Evolutionary conservation across 352 stramenopile genomes (phyloP).

Genomic region (Pythium brachiatum): DNA sequence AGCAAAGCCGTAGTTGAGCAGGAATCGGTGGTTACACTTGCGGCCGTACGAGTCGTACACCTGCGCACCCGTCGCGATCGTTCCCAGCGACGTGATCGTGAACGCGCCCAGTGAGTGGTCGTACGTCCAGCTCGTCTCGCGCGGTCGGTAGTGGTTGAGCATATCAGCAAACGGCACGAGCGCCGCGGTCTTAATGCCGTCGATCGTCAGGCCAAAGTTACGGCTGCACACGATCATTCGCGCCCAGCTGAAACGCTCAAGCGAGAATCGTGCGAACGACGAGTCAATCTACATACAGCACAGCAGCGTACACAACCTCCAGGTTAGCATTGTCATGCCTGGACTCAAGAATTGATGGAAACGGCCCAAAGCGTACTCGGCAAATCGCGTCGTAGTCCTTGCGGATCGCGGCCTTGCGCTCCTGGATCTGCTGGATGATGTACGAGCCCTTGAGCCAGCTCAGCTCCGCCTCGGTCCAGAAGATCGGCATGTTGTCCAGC

Average conservation of each 20-base stretch:
- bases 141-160: conserved; percentile 99
- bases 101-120: conserved; percentile 82
- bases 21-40: conserved; percentile 99
- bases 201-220: conserved; percentile 98
- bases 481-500: conserved; percentile 98
- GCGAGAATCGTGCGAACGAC: conserved; percentile 89
- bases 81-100: conserved; percentile 87
- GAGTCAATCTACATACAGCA: conserved; percentile 90
- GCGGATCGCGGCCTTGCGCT: conserved; percentile 94
- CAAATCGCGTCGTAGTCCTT: conserved; percentile 98
- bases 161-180: conserved; percentile 99
- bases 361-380: conserved; percentile 34
- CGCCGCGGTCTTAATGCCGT: conserved; percentile 96
- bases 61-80: conserved; percentile 83
- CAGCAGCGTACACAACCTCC: too few species aligned
- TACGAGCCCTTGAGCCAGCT: conserved; percentile 90
- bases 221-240: conserved; percentile 98
- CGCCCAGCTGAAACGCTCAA: conserved; percentile 98
- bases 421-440: conserved; percentile 93
- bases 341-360: too few species aligned
- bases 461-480: conserved; percentile 96
- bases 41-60: conserved; percentile 99
- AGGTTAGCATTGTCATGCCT: too few species aligned
- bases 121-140: conserved; percentile 95
- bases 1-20: conserved; percentile 99